Percentiles rank a stretch among this genome's conserved stretches.
These are phyloP conservation scores for Termitomyces bulborhizus DNA, from an alignment of 768 basidiomycete species.

Conservation along the genomic window DNA sequence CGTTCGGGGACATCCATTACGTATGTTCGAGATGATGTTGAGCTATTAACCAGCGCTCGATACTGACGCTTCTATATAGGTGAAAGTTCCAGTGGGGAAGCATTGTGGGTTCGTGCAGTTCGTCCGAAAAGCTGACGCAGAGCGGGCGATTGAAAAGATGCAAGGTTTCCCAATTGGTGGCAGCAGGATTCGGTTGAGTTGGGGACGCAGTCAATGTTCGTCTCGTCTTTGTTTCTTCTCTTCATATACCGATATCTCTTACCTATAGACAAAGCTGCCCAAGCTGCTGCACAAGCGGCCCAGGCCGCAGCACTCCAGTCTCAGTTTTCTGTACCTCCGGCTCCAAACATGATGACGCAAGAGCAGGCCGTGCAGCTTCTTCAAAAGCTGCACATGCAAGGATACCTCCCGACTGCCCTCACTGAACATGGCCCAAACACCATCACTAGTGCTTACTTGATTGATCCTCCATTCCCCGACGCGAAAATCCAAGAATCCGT, in stretches of 20 bases:
- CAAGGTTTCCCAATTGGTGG: constrained; percentile 94
- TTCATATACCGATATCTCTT: constrained; percentile 4
- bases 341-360: constrained; percentile 36
- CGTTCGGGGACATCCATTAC: constrained; percentile 93
- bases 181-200: constrained; percentile 83
- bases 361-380: constrained; percentile 61
- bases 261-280: constrained; percentile 75
- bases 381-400: constrained; percentile 45
- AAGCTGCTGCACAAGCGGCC: constrained; percentile 80
- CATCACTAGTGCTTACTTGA: constrained; percentile 6
- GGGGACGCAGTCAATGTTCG: constrained; percentile 91
- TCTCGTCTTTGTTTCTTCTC: constrained; percentile 6
- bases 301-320: constrained; percentile 66
- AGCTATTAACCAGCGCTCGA: constrained; percentile 1
- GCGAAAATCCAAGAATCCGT: constrained; percentile 16
- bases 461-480: constrained; percentile 10
- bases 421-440: constrained; percentile 5
- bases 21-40: constrained; percentile 35
- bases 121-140: constrained; percentile 86
- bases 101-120: constrained; percentile 97
- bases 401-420: constrained; percentile 22
- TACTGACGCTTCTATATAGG: constrained; percentile 36
- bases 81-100: constrained; percentile 95
- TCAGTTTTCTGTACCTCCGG: constrained; percentile 22
- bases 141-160: constrained; percentile 92